phyloP scores from a whole-genome alignment of 352 stramenopile species.

The Phytophthora aleatoria region DNA sequence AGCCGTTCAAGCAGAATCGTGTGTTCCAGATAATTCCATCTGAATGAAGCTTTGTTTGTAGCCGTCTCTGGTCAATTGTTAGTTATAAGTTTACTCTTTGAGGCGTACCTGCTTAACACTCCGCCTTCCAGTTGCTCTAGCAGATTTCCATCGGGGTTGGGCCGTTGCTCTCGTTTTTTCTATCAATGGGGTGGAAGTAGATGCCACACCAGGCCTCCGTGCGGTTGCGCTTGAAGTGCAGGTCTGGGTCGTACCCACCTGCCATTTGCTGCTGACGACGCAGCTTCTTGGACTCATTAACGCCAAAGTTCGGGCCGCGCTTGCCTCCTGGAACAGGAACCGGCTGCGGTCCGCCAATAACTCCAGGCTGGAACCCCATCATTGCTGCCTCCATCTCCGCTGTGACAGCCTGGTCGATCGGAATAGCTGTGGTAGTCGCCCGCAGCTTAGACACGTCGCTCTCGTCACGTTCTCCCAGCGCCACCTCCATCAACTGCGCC shows the following conservation, averaged over 20 bases:
- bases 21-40: no score
- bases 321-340: slow-evolving; percentile 82
- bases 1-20: no score
- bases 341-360: slow-evolving; percentile 73
- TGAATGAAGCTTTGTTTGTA: no score
- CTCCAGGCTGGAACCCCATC: slow-evolving; percentile 86
- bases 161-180: slow-evolving; percentile 26
- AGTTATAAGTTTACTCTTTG: slow-evolving; percentile 24
- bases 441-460: slow-evolving; percentile 75
- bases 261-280: slow-evolving; percentile 80
- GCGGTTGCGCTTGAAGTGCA: slow-evolving; percentile 82
- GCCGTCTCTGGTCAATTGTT: slow-evolving; percentile 8
- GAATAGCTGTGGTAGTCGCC: slow-evolving; percentile 78
- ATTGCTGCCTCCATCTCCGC: slow-evolving; percentile 90
- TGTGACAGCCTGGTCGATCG: slow-evolving; percentile 87
- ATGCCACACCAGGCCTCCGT: slow-evolving; percentile 80
- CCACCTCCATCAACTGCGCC: slow-evolving; percentile 86
- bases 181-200: slow-evolving; percentile 67
- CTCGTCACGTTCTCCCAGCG: slow-evolving; percentile 81
- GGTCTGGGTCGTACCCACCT: slow-evolving; percentile 77
- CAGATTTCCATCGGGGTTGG: slow-evolving; percentile 60
- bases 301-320: slow-evolving; percentile 72
- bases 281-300: slow-evolving; percentile 82
- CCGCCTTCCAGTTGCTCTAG: slow-evolving; percentile 16
- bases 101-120: slow-evolving; percentile 4